These are phyloP conservation scores for Pichia paraexigua DNA, from an alignment of 805 yeast genomes.

Conservation along the genomic window DNA sequence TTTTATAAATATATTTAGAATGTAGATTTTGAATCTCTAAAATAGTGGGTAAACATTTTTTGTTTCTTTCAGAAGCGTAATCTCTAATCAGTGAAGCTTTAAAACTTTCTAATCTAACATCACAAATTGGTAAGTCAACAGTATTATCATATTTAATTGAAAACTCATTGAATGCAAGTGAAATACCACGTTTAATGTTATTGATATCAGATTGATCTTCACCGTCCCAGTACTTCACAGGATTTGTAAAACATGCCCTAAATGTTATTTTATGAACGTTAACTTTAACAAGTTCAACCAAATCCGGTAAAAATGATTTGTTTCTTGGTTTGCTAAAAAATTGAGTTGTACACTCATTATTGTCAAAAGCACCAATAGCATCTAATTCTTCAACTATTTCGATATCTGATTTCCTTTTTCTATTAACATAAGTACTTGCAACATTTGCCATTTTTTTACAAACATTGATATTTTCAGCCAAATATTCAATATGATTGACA, in stretches of 20 bases:
- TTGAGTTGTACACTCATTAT: not conserved
- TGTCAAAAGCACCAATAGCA: not conserved
- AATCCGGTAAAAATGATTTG: conserved; percentile 8
- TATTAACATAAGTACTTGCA: conserved; percentile 1
- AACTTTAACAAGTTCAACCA: conserved; percentile 9
- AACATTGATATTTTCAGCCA: conserved; percentile 6
- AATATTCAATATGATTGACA: conserved; percentile 8
- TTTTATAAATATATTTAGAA: conserved; percentile 11
- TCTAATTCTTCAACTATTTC: not conserved
- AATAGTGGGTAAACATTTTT: conserved; percentile 8
- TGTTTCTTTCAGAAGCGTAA: conserved; percentile 12
- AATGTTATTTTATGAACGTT: conserved; percentile 14
- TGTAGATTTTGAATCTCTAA: conserved; percentile 10
- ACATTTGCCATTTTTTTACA: conserved; percentile 12
- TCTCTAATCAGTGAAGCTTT: conserved; percentile 16
- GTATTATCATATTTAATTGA: conserved; percentile 10
- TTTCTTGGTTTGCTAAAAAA: not conserved
- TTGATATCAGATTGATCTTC: conserved; percentile 25
- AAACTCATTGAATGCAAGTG: conserved; percentile 5
- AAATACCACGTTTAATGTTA: conserved; percentile 22
- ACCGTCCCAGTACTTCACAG: conserved; percentile 23
- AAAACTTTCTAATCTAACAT: conserved; percentile 8
- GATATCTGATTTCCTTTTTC: not conserved
- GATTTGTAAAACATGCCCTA: conserved; percentile 24
- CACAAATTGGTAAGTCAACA: conserved; percentile 8